A percentile compares a stretch with the other conserved stretches of the same genome.
phyloP scores from a whole-genome alignment of 805 yeast genomes.

The Barnettozyma populi region DNA sequence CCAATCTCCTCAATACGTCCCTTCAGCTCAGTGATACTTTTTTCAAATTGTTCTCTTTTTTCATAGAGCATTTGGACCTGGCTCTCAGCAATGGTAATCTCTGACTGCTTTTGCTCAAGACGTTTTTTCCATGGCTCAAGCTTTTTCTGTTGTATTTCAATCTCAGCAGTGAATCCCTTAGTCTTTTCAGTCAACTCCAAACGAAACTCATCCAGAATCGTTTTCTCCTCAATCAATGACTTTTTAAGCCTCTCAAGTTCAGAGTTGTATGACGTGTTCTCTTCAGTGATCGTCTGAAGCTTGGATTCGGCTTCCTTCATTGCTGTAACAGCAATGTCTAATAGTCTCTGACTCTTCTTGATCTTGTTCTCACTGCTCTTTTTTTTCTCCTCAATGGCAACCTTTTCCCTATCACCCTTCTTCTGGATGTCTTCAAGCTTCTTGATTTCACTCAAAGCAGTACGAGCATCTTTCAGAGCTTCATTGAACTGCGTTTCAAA shows the following conservation, averaged over 20 bases:
- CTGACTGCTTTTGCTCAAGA: conserved; percentile 56
- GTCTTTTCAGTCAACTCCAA: conserved; percentile 70
- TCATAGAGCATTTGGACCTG: conserved; percentile 55
- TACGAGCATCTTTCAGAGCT: conserved; percentile 21
- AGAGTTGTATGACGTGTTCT: conserved; percentile 36
- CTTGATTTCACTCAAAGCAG: conserved; percentile 24
- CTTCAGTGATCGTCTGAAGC: conserved; percentile 39
- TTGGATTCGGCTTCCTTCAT: conserved; percentile 41
- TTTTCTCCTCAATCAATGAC: conserved; percentile 48
- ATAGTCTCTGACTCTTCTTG: conserved; percentile 52
- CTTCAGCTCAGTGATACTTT: conserved; percentile 41
- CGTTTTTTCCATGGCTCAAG: conserved; percentile 81
- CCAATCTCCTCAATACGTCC: conserved; percentile 40
- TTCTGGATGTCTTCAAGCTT: conserved; percentile 32
- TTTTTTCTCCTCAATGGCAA: conserved; percentile 69
- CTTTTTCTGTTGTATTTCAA: conserved; percentile 55
- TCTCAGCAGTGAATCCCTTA: conserved; percentile 55
- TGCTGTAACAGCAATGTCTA: conserved; percentile 41
- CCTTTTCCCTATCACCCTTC: conserved; percentile 50
- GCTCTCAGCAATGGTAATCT: conserved; percentile 58
- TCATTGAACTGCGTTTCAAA: conserved; percentile 28
- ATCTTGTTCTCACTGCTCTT: conserved; percentile 58
- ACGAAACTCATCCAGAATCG: conserved; percentile 57
- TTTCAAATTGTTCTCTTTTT: conserved; percentile 37
- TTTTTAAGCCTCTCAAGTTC: conserved; percentile 42